Percentiles rank a stretch among this genome's conserved stretches.
phyloP scores from a whole-genome alignment of 2,329 filamentous ascomycete genomes.

The Cadophora sp. region DNA sequence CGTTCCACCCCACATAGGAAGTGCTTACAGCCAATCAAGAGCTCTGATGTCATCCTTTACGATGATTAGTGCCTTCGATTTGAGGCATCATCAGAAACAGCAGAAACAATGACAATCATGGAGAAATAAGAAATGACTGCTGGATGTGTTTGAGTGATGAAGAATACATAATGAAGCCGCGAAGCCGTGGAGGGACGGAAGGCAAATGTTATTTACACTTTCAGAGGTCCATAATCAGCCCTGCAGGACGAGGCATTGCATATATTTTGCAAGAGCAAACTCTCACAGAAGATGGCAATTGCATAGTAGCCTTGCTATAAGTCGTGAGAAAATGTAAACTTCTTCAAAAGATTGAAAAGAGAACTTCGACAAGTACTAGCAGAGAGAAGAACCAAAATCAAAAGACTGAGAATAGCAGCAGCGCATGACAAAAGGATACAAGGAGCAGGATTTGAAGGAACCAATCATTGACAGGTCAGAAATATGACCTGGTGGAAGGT shows the following conservation, averaged over 20 bases:
- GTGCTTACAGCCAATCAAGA: constrained; percentile 12
- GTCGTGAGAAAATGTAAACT: too few species aligned
- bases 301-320: too few species aligned
- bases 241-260: not conserved
- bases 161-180: not conserved
- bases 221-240: not conserved
- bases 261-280: not conserved
- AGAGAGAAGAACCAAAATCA: not conserved
- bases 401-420: not conserved
- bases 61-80: not conserved
- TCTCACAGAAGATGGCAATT: too few species aligned
- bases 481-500: not conserved
- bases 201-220: not conserved
- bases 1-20: constrained; percentile 5
- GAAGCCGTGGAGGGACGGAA: not conserved
- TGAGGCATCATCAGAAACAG: not conserved
- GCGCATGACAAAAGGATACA: not conserved
- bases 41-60: constrained; percentile 20
- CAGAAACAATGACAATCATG: not conserved
- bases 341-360: not conserved
- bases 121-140: not conserved
- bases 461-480: not conserved
- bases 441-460: not conserved
- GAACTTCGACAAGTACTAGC: not conserved
- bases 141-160: not conserved